phyloP scores from a whole-genome alignment of 352 stramenopile genomes.

The Blastocystis sp. region DNA sequence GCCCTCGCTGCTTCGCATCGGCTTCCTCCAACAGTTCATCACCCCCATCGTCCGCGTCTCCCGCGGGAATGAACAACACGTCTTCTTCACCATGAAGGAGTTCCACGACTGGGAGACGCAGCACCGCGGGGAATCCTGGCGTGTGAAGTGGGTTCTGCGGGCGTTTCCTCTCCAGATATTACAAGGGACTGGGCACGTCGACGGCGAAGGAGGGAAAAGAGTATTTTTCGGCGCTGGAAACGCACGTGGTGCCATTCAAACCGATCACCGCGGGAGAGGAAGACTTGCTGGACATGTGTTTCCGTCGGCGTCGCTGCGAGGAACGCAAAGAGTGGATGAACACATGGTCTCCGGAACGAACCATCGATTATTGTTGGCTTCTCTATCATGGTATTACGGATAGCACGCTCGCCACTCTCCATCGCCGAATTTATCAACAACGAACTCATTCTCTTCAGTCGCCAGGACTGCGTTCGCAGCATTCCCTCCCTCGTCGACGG shows the following conservation, averaged over 20 bases:
- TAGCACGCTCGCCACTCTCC: constrained; percentile 72
- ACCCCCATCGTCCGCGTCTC: constrained; percentile 94
- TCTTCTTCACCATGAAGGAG: constrained; percentile 91
- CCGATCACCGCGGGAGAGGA: constrained; percentile 59
- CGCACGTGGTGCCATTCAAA: constrained; percentile 81
- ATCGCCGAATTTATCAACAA: constrained; percentile 94
- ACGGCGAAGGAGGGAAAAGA: constrained; percentile 86
- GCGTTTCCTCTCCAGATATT: constrained; percentile 68
- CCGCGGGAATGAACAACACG: constrained; percentile 70
- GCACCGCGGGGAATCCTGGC: constrained; percentile 78
- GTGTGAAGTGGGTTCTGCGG: constrained; percentile 71
- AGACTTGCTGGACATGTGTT: constrained; percentile 87
- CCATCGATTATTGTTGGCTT: constrained; percentile 73
- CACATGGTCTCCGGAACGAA: constrained; percentile 71
- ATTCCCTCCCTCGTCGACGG: constrained; percentile 88
- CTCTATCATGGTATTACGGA: neutral
- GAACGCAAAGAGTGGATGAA: constrained; percentile 89
- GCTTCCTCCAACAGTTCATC: constrained; percentile 84
- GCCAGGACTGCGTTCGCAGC: constrained; percentile 87
- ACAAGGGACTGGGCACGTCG: constrained; percentile 96
- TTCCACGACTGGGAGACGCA: constrained; percentile 81
- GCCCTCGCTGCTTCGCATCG: constrained; percentile 80
- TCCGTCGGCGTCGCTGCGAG: constrained; percentile 85
- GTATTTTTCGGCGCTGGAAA: constrained; percentile 86
- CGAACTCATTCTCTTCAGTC: constrained; percentile 93